Conservation (phyloP, 2,329 filamentous ascomycete genomes). For the Escovopsis sp. region DNA sequence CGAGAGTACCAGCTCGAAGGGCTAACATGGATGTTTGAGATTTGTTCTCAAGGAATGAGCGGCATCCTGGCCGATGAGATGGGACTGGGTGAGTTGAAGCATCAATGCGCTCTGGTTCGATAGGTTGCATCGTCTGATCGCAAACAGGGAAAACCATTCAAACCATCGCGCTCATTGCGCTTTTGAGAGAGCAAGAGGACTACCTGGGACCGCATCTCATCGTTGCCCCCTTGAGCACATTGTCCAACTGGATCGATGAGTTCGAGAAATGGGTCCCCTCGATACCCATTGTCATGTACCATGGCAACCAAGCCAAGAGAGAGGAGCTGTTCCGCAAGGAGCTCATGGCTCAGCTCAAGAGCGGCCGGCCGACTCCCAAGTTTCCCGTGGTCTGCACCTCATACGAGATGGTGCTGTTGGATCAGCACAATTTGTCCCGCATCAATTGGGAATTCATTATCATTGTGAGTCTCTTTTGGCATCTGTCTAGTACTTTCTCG, state of each 20-base stretch:
- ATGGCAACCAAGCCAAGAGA: constrained; percentile 69
- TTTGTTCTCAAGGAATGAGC: constrained; percentile 65
- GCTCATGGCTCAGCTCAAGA: constrained; percentile 55
- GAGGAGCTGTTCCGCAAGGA: constrained; percentile 57
- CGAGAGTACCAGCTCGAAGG: constrained; percentile 88
- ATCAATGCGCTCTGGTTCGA: constrained; percentile 4
- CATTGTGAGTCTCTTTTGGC: constrained; percentile 42
- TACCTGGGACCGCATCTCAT: constrained; percentile 82
- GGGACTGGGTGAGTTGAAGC: constrained; percentile 47
- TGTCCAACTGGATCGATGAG: constrained; percentile 93
- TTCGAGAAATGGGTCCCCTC: constrained; percentile 80
- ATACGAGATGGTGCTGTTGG: constrained; percentile 91
- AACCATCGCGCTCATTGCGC: constrained; percentile 74
- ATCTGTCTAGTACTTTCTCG: neutral
- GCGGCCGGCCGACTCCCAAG: constrained; percentile 40
- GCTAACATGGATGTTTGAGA: constrained; percentile 88
- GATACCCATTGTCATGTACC: constrained; percentile 82
- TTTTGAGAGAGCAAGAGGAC: constrained; percentile 72
- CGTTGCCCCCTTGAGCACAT: constrained; percentile 76
- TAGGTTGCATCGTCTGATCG: too few species aligned
- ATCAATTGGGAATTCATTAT: constrained; percentile 98
- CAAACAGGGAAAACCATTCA: constrained; percentile 71
- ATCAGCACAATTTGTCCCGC: constrained; percentile 64
- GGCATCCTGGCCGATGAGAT: constrained; percentile 91
- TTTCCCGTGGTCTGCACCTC: constrained; percentile 92